Percentiles rank a stretch among this genome's conserved stretches.
phyloP scores from a whole-genome alignment of 495 filamentous ascomycete species.

The Penicillium argentinense region DNA sequence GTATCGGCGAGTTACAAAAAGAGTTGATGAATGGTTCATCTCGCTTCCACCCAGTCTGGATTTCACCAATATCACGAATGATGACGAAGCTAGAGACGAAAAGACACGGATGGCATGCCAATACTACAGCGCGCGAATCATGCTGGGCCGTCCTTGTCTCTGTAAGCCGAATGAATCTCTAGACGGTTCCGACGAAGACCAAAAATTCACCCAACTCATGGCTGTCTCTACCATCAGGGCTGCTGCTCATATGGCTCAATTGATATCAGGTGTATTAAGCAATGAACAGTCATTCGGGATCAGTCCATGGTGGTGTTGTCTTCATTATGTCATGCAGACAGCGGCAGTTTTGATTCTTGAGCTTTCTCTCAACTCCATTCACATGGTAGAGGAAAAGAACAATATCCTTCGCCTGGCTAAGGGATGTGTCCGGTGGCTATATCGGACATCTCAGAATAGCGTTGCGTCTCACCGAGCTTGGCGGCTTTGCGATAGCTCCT shows the following conservation, averaged over 20 bases:
- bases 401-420: slow-evolving; percentile 47
- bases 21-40: slow-evolving; percentile 52
- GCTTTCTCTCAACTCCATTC: slow-evolving; percentile 52
- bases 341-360: slow-evolving; percentile 59
- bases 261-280: slow-evolving; percentile 45
- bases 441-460: slow-evolving; percentile 47
- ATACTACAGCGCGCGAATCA: slow-evolving; percentile 57
- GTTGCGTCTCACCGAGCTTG: slow-evolving; percentile 54
- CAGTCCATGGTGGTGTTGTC: slow-evolving; percentile 60
- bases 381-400: slow-evolving; percentile 48
- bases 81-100: slow-evolving; percentile 12
- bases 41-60: slow-evolving; percentile 49
- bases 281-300: slow-evolving; percentile 42
- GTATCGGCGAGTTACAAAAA: slow-evolving; percentile 48
- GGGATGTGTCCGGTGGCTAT: slow-evolving; percentile 54
- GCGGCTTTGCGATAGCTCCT: slow-evolving; percentile 29
- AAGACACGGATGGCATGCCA: slow-evolving; percentile 41
- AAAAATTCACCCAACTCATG: slow-evolving; percentile 51
- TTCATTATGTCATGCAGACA: slow-evolving; percentile 64
- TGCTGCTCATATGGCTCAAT: slow-evolving; percentile 48
- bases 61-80: slow-evolving; percentile 35
- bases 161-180: slow-evolving; percentile 53
- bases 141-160: slow-evolving; percentile 61
- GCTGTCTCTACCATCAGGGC: slow-evolving; percentile 53
- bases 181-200: slow-evolving; percentile 10